These are phyloP conservation scores for Backusella mclennaniae DNA, from an alignment of 192 early-diverging fungal genomes.

Conservation along the genomic window DNA sequence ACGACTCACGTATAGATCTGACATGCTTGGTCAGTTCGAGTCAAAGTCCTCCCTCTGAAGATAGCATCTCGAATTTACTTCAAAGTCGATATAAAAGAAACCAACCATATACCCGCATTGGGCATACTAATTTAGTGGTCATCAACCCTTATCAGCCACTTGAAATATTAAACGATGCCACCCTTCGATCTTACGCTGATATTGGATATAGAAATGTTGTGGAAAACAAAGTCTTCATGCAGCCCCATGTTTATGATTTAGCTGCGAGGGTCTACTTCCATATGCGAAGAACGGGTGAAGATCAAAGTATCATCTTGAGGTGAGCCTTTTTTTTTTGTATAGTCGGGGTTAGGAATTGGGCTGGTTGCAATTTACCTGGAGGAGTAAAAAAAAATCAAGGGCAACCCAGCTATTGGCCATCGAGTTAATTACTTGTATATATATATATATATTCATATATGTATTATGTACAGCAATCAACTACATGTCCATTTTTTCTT, in stretches of 20 bases:
- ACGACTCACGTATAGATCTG: conserved; percentile 34
- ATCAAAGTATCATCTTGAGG: conserved; percentile 73
- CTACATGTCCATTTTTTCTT: background rate
- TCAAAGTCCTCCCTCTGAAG: conserved; percentile 40
- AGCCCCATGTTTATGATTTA: conserved; percentile 70
- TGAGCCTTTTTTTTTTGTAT: conserved; percentile 22
- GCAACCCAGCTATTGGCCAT: conserved; percentile 1
- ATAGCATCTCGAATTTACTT: conserved; percentile 46
- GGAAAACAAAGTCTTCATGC: conserved; percentile 35
- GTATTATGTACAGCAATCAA: background rate
- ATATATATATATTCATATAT: background rate
- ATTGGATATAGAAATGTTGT: conserved; percentile 46
- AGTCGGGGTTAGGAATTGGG: conserved; percentile 14
- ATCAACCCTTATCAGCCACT: conserved; percentile 56
- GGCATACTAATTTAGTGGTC: conserved; percentile 48
- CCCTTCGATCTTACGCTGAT: conserved; percentile 54
- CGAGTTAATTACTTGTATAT: conserved; percentile 3
- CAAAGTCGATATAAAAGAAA: conserved; percentile 48
- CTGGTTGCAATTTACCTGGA: background rate
- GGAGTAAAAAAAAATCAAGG: conserved; percentile 8
- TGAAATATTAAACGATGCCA: conserved; percentile 47
- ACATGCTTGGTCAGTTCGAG: conserved; percentile 20
- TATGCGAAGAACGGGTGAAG: conserved; percentile 68
- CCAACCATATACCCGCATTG: conserved; percentile 55
- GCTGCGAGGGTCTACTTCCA: conserved; percentile 73